Conservation (phyloP, 768 basidiomycete genomes). For the Mycena galopus region DNA sequence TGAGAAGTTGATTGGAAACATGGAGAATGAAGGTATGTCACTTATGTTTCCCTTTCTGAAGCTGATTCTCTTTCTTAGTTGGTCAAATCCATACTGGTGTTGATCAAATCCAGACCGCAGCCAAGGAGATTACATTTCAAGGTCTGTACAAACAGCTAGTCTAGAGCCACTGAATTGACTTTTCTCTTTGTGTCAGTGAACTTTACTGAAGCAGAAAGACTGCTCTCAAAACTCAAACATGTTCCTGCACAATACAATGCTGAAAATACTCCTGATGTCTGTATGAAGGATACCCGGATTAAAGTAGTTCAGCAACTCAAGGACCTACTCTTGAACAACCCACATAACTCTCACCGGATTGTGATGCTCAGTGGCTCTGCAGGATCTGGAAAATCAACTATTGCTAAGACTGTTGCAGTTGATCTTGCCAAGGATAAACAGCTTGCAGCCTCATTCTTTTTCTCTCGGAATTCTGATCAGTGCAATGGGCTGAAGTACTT, state of each 20-base stretch:
- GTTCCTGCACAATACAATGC: conserved; percentile 9
- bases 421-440: neutral
- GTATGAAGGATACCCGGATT: conserved; percentile 9
- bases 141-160: too few species aligned
- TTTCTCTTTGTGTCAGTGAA: too few species aligned
- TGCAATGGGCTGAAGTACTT: neutral
- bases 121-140: neutral
- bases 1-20: neutral
- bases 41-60: too few species aligned
- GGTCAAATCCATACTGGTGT: too few species aligned
- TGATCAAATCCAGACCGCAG: too few species aligned
- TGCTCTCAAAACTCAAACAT: neutral
- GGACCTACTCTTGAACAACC: neutral
- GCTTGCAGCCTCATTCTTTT: conserved; percentile 25
- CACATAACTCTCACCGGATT: neutral
- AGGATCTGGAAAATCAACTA: conserved; percentile 20
- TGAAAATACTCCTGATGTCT: conserved; percentile 4
- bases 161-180: too few species aligned
- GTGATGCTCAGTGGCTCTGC: neutral
- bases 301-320: conserved; percentile 6
- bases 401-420: conserved; percentile 13
- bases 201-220: too few species aligned
- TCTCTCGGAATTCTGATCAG: neutral
- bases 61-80: too few species aligned
- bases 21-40: neutral